These are phyloP conservation scores for Benincasa hispida DNA, from an alignment of 306 rosid species.

Conservation along the genomic window DNA sequence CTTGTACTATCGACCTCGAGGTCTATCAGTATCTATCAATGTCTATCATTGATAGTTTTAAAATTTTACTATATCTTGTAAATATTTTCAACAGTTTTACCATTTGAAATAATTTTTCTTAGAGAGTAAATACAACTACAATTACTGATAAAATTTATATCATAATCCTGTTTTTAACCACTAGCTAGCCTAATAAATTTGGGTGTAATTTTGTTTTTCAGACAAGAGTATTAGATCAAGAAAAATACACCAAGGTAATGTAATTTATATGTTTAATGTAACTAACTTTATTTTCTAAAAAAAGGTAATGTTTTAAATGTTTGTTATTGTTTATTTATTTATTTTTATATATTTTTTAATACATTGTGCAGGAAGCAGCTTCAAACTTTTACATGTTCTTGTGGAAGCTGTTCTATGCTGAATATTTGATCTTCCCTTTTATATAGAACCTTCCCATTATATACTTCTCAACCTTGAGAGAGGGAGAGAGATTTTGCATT, in stretches of 20 bases:
- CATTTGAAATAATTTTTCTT: no score
- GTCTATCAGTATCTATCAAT: no score
- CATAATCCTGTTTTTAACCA: neutral
- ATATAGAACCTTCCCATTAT: conserved; percentile 17
- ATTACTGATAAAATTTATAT: neutral
- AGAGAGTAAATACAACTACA: no score
- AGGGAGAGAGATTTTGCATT: neutral
- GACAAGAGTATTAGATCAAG: conserved; percentile 55
- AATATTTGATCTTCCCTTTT: conserved; percentile 73
- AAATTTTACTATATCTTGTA: no score
- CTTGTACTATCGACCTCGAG: no score
- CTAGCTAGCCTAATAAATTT: neutral
- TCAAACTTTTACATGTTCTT: conserved; percentile 69
- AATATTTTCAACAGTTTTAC: no score
- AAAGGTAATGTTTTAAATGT: neutral
- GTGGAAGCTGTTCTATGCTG: conserved; percentile 89
- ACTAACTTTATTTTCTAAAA: neutral
- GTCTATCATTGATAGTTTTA: no score
- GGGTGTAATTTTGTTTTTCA: conserved; percentile 11
- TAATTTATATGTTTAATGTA: neutral
- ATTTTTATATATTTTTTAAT: neutral
- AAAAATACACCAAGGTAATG: conserved; percentile 75
- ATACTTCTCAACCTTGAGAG: neutral
- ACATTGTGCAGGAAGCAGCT: conserved; percentile 63
- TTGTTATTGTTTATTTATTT: neutral